These are phyloP conservation scores for Alternaria triticimaculans DNA, from an alignment of 2,329 filamentous ascomycete genomes.

Conservation along the genomic window DNA sequence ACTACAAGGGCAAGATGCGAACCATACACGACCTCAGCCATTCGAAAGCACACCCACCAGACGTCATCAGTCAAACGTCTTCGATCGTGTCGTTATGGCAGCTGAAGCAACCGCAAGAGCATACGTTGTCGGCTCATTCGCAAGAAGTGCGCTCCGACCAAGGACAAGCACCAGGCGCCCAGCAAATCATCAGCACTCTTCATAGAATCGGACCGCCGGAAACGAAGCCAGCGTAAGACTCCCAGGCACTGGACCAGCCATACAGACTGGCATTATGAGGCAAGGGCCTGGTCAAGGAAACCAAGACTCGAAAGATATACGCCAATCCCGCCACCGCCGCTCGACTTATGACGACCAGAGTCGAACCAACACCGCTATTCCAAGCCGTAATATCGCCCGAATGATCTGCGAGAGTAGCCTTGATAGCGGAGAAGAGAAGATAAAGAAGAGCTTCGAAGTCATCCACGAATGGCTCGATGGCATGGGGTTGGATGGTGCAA, in stretches of 20 bases:
- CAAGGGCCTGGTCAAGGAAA: neutral
- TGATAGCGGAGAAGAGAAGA: neutral
- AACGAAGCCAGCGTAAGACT: neutral
- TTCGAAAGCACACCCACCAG: neutral
- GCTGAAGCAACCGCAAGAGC: neutral
- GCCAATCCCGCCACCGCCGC: neutral
- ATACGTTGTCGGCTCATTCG: neutral
- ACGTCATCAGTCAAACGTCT: neutral
- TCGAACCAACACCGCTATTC: neutral
- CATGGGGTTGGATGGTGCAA: neutral
- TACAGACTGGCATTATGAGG: neutral
- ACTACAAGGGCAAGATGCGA: neutral
- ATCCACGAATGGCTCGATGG: neutral
- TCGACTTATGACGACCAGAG: neutral
- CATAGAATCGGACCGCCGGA: neutral
- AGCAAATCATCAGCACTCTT: neutral
- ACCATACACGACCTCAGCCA: neutral
- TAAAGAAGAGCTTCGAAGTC: neutral
- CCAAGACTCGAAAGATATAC: neutral
- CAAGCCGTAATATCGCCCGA: neutral
- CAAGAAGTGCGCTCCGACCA: neutral
- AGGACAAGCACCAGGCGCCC: neutral
- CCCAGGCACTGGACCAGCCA: neutral
- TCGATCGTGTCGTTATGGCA: neutral
- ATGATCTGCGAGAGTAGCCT: neutral